Evolutionary conservation across 2,329 filamentous ascomycete genomes (phyloP), one percentile per base, ranked within the genome.

Genomic region (Cercospora citrullina): DNA sequence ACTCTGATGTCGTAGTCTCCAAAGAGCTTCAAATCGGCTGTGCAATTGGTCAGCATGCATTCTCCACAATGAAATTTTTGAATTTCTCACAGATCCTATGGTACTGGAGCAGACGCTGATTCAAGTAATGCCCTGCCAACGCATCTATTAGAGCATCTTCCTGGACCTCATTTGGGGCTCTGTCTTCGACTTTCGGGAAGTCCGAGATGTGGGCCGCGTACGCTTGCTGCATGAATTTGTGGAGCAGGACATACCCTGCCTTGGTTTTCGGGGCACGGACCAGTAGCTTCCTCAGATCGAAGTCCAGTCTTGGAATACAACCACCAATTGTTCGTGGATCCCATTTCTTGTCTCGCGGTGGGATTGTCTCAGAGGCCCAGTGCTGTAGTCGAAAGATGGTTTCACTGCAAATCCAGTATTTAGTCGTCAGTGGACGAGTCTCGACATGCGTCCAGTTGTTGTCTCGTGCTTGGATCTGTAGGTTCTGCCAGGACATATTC

Each of bases 51-150:
- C 42, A 48, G 42, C 42, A 21, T 4, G 5, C 23, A 4, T 21
- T 10, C 3, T 10, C 1, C 3, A 4, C 1, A 12, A 7, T n/a
- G n/a, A 2, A 7, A 18, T 4, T 1, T 8, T 21, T 8, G 26
- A 23, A 5, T 5, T 1, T 23, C 42, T 48, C 18, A 48, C 42
- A 48, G 5, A 48, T 48, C 4, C 42, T 48, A 18, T 18, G 23
- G 42, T 48, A 12, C 42, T 48, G 23, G 8, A 12, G 8, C 42
- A 48, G 18, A 8, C 23, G 42, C 2, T 12, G 2, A 3, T 21
- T 48, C n/a, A 48, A 18, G 23, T 48, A 48, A 10, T 48, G 3
- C 9, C n/a, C 42, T 4, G 3, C 42, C 18, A 48, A 23, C 23
- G 18, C 42, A 23, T 48, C 42, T 3, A 48, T 12, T 18, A 48